Conservation (phyloP, 2,329 filamentous ascomycete genomes). For the Pseudocercospora musae region DNA sequence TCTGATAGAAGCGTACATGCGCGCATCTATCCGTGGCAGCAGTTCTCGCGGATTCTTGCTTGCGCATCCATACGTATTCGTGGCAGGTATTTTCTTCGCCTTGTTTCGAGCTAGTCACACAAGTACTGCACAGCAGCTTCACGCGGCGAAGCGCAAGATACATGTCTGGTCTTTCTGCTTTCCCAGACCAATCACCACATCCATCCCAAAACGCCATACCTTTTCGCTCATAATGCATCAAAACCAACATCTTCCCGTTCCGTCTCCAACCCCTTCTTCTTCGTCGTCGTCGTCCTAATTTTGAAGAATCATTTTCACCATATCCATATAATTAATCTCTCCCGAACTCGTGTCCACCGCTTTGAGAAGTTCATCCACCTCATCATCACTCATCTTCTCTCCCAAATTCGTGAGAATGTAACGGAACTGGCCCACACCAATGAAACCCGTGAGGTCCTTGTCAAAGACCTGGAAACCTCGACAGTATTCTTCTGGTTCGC, state of each 20-base stretch:
- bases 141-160: too few relatives aligned
- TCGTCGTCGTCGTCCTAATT: constrained; percentile 28
- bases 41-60: too few relatives aligned
- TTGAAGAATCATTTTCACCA: constrained; percentile 42
- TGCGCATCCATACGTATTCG: too few relatives aligned
- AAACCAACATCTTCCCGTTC: not conserved
- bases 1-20: too few relatives aligned
- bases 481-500: constrained; percentile 97
- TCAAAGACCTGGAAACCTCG: constrained; percentile 99
- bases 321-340: constrained; percentile 87
- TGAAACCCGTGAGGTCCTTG: constrained; percentile 97
- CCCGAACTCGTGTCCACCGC: constrained; percentile 93
- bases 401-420: constrained; percentile 96
- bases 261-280: not conserved
- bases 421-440: constrained; percentile 94
- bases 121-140: too few relatives aligned
- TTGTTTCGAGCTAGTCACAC: too few relatives aligned
- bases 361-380: constrained; percentile 98
- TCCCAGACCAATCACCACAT: not conserved
- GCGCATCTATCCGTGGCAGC: too few relatives aligned
- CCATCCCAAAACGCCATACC: not conserved
- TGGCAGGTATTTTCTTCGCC: too few relatives aligned
- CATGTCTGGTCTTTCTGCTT: not conserved
- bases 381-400: constrained; percentile 99
- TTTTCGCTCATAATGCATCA: constrained; percentile 13